Evolutionary conservation across 2,329 filamentous ascomycete species (phyloP), one percentile per base, ranked within the genome.

Genomic region (Podosphaera xanthii): DNA sequence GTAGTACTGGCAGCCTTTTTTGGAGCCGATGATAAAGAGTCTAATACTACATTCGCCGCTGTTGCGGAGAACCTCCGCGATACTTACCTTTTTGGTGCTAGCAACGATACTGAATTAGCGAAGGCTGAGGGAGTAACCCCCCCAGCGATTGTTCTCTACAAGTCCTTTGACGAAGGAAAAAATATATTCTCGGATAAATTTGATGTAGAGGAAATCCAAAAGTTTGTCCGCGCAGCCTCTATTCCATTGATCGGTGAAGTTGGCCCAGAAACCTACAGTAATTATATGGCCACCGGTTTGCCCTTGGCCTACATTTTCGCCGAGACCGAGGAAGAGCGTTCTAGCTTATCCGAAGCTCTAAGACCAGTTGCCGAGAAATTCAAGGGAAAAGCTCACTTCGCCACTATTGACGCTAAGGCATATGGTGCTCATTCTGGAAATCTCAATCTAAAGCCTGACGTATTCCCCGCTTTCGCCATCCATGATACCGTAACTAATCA

Each of bases 221-320:
- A 78, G 65, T 98, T 95, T 74, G 82, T 86, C 72, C 90, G 89
- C 78, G 83, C 81, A 56, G 77, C 89, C 62, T 83, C 90, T 66
- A 94, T 86, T 61, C 92, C 92, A 64, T 77, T 98, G 68, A 84
- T 98, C 65, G 92, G 92, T 63, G 92, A 96, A 76, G 86, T 98
- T 67, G 91, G 91, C 67, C 92, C 92, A 62, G 92, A 97, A 73
- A 98, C 92, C 64, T 98, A 98, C 77, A 79, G 86, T 62, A 82
- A 79, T 69, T 98, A 98, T 80, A 98, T 97, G 86, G 82, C 83
- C 59, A 81, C 91, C 66, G 89, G 87, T 65, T 79, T 97, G 66
- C 92, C 92, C 62, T 83, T 98, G 63, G 92, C 89, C 64, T 98
- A 97, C 77, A 94, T 98, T 75, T 97, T 98, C 74, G 84, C 91